A percentile compares a stretch with the other conserved stretches of the same genome.
phyloP scores from a whole-genome alignment of 2,329 filamentous ascomycete genomes.

The Aspergillus costaricaensis region DNA sequence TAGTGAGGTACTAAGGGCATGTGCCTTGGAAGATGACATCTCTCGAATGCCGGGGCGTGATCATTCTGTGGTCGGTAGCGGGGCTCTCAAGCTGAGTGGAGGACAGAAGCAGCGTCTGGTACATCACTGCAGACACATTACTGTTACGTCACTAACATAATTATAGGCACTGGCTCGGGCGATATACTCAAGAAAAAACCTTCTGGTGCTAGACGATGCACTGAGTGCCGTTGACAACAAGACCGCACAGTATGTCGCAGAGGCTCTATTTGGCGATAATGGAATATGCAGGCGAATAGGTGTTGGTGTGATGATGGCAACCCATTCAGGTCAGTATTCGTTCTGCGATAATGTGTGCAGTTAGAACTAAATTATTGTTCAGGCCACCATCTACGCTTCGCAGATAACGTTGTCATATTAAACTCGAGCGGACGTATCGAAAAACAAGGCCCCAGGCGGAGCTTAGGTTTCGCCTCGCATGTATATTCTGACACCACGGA shows the following conservation, averaged over 20 bases:
- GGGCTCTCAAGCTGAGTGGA: neutral
- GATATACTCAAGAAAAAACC: neutral
- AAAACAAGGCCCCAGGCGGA: neutral
- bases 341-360: too few relatives aligned
- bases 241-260: neutral
- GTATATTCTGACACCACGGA: neutral
- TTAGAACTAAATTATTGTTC: neutral
- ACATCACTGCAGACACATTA: neutral
- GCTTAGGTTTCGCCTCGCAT: neutral
- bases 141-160: neutral
- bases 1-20: slow-evolving; percentile 66
- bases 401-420: neutral
- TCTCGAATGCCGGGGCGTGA: neutral
- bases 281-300: neutral
- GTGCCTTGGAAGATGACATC: slow-evolving; percentile 71
- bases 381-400: neutral
- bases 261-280: neutral
- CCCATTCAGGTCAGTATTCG: neutral
- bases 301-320: neutral
- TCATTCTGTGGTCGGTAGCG: neutral
- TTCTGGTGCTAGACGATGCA: neutral
- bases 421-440: neutral
- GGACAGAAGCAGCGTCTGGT: slow-evolving; percentile 3
- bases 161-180: neutral
- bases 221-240: neutral